Conservation (phyloP, 208 protist species). For the Crithidia fasciculata region DNA sequence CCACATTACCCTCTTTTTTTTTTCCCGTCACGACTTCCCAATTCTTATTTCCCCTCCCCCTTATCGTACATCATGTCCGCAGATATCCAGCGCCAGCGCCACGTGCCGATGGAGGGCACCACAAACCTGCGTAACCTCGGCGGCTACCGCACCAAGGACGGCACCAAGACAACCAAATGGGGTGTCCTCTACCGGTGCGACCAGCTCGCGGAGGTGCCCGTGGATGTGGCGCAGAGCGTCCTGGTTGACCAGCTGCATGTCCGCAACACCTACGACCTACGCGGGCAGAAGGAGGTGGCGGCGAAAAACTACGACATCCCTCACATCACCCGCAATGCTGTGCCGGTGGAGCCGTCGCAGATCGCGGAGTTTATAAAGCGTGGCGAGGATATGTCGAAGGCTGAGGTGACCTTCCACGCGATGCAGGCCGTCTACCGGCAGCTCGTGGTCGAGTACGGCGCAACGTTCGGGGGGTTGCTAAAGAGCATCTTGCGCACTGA, state of each 20-base stretch:
- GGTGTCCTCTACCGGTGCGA: slow-evolving; percentile 55
- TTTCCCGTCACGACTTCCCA: too few species aligned
- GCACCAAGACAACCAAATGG: slow-evolving; percentile 42
- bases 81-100: slow-evolving; percentile 18
- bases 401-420: slow-evolving; percentile 16
- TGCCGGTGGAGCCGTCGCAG: slow-evolving; percentile 29
- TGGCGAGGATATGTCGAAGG: slow-evolving; percentile 28
- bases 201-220: slow-evolving; percentile 36
- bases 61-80: slow-evolving; percentile 1
- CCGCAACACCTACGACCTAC: slow-evolving; percentile 44
- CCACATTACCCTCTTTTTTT: too few species aligned
- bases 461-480: slow-evolving; percentile 26
- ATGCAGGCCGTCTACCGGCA: slow-evolving; percentile 31
- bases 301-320: slow-evolving; percentile 38
- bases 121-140: slow-evolving; percentile 56
- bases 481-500: slow-evolving; percentile 29
- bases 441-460: slow-evolving; percentile 11
- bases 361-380: slow-evolving; percentile 13
- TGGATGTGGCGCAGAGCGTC: slow-evolving; percentile 25
- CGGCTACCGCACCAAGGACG: slow-evolving; percentile 37
- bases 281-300: slow-evolving; percentile 25
- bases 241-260: slow-evolving; percentile 49
- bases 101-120: slow-evolving; percentile 35
- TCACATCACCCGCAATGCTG: slow-evolving; percentile 20
- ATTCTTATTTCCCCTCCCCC: too few species aligned